A percentile compares a stretch with the other conserved stretches of the same genome.
These are phyloP conservation scores for Laburnicola sp. DNA, from an alignment of 2,329 filamentous ascomycete species.

Conservation along the genomic window DNA sequence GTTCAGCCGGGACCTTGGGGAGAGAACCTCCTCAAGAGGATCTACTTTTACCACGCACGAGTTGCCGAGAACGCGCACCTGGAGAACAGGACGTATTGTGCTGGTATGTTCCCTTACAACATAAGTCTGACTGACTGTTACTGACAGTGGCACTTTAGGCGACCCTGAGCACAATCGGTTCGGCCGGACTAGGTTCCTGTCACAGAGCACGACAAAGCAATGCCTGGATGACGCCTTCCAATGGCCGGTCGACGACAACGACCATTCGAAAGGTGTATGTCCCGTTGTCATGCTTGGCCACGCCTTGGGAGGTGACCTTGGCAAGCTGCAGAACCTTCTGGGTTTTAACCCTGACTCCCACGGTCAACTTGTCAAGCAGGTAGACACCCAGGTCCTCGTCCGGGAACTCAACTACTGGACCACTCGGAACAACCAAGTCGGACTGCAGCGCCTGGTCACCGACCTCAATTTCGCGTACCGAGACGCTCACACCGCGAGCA, in stretches of 20 bases:
- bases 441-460: slow-evolving; percentile 13
- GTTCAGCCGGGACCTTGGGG: slow-evolving; percentile 13
- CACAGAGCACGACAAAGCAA: slow-evolving; percentile 12
- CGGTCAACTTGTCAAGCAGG: slow-evolving; percentile 18
- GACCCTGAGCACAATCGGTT: slow-evolving; percentile 23
- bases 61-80: slow-evolving; percentile 25
- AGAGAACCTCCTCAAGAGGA: slow-evolving; percentile 20
- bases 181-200: slow-evolving; percentile 24
- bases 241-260: slow-evolving; percentile 13
- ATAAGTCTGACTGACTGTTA: neutral
- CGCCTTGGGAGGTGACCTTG: slow-evolving; percentile 22
- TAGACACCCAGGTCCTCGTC: slow-evolving; percentile 32
- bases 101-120: neutral
- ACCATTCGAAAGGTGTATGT: slow-evolving; percentile 10
- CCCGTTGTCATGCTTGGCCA: slow-evolving; percentile 31
- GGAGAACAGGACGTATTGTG: slow-evolving; percentile 11
- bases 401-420: slow-evolving; percentile 12
- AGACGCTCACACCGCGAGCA: slow-evolving; percentile 27
- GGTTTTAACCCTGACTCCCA: slow-evolving; percentile 16
- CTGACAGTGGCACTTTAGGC: neutral
- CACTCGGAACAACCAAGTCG: slow-evolving; percentile 14
- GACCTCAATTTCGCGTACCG: slow-evolving; percentile 18
- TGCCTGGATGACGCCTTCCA: slow-evolving; percentile 20
- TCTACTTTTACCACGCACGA: slow-evolving; percentile 28
- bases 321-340: slow-evolving; percentile 21